Evolutionary conservation across 768 basidiomycete genomes (phyloP).

Genomic region (Termitomyces sp.): DNA sequence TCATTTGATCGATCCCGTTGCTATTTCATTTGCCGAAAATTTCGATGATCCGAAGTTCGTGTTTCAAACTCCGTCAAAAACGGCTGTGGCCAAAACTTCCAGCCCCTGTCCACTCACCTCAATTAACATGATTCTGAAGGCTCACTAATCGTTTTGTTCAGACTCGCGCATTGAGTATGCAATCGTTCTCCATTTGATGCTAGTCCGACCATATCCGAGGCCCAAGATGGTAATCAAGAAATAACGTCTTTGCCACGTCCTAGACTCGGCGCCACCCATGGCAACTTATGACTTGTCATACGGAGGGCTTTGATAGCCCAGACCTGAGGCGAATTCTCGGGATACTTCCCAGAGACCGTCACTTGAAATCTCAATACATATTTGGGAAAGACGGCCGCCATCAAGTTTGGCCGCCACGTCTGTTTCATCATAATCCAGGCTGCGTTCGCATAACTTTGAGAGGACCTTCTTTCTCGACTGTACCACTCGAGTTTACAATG

Average conservation of each 20-base stretch:
- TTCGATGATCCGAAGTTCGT: not conserved
- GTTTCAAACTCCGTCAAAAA: no score
- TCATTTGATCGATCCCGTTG: not conserved
- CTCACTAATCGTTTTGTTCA: no score
- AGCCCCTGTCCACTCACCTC: no score
- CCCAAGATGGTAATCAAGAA: not conserved
- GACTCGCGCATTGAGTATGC: not conserved
- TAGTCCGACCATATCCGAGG: not conserved
- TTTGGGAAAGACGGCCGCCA: constrained; percentile 37
- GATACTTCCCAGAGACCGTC: constrained; percentile 10
- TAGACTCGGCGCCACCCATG: not conserved
- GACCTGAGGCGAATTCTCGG: constrained; percentile 7
- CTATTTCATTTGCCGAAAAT: not conserved
- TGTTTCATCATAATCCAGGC: constrained; percentile 23
- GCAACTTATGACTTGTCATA: not conserved
- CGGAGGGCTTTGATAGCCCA: constrained; percentile 12
- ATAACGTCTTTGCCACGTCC: not conserved
- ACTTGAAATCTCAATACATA: constrained; percentile 23
- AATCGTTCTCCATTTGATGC: not conserved
- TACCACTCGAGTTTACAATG: constrained; percentile 2
- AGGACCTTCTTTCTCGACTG: constrained; percentile 30
- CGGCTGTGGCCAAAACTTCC: no score
- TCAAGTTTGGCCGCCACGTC: constrained; percentile 37
- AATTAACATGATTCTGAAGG: no score
- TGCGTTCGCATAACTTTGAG: constrained; percentile 31